These are phyloP conservation scores for Coemansia sp. DNA, from an alignment of 192 early-diverging fungal genomes.

Conservation along the genomic window DNA sequence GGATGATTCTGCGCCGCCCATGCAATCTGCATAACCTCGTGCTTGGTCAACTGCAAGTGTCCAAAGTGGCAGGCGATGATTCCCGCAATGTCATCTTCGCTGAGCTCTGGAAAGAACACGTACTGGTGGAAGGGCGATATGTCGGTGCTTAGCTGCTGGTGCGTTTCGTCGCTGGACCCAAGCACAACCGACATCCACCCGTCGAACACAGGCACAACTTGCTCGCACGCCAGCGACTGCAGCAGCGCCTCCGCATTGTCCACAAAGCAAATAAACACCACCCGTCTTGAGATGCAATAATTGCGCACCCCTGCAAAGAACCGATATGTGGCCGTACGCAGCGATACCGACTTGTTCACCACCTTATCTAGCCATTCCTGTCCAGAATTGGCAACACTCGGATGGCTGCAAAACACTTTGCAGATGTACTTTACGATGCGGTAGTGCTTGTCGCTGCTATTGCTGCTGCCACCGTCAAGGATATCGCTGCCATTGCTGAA, in stretches of 20 bases:
- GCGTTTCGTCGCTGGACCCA: conserved; percentile 2
- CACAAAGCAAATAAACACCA: conserved; percentile 20
- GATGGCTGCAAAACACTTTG: conserved; percentile 13
- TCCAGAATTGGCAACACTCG: not conserved
- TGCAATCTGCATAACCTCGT: conserved; percentile 8
- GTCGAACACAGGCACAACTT: conserved; percentile 4
- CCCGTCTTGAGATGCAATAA: not conserved
- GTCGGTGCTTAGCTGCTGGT: not conserved
- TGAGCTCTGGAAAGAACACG: conserved; percentile 8
- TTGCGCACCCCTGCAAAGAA: conserved; percentile 11
- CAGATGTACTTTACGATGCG: conserved; percentile 22
- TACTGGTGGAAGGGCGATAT: conserved; percentile 8
- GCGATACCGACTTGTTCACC: not conserved
- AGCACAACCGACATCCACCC: conserved; percentile 11
- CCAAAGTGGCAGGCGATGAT: conserved; percentile 7
- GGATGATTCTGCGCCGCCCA: conserved; percentile 18
- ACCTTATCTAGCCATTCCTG: conserved; percentile 19
- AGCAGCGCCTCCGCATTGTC: conserved; percentile 20
- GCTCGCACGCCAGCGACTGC: not conserved
- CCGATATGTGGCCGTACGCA: conserved; percentile 10
- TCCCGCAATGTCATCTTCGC: conserved; percentile 10
- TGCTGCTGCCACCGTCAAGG: not conserved
- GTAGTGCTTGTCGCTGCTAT: conserved; percentile 2
- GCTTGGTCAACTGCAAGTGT: conserved; percentile 11
- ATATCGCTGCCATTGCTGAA: conserved; percentile 18